Base-by-base conservation (phyloP, 1,284 basidiomycete genomes). In the Ceratobasidium sp. region DNA sequence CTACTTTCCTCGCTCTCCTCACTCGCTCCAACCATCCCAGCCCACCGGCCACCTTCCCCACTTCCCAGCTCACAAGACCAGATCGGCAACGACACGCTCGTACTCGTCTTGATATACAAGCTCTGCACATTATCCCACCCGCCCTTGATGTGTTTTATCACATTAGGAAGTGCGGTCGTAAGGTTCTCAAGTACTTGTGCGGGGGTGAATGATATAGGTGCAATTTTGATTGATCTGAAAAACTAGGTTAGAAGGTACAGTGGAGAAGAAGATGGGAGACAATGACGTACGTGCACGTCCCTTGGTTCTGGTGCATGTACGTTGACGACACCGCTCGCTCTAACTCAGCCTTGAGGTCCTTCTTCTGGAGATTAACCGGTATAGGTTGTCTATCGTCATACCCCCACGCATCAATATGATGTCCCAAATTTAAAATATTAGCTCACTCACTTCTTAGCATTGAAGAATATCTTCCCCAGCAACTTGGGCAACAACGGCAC, bases 41-140 rank as follows among this genome's bases (percentile, higher is more conserved):
- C 84, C 91, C 92, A 94, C 53, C 92, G 87, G 9, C 89, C 91
- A 51, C 89, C 91, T 63, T 90, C 88, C 6, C 88, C 88, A 15
- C 87, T 88, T 67, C 91, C 90, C n/a, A 96, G 86, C 15, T 88
- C 86, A 83, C 93, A 94, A 58, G 89, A 91, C 96, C 96, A 99
- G 82, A 99, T 91, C 0, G 97, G 97, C 42, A 99, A 86, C 80
- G 94, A 92, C n/a, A 92, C 88, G 70, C 93, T 95, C 23, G 90
- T 90, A 81, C 91, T 94, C 2, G 96, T 98, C 87, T 99, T 99
- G 87, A 99, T 92, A 81, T 97, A 91, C 40, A 99, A 85, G 79
- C 91, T 93, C 83, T 98, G 95, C 67, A 99, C 88, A 84, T 98
- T 98, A 77, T 94, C 92, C 97, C 97, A 98, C 28, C 91, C 93